Conservation (phyloP, 2,329 filamentous ascomycete genomes). For the Orbilia quercus region DNA sequence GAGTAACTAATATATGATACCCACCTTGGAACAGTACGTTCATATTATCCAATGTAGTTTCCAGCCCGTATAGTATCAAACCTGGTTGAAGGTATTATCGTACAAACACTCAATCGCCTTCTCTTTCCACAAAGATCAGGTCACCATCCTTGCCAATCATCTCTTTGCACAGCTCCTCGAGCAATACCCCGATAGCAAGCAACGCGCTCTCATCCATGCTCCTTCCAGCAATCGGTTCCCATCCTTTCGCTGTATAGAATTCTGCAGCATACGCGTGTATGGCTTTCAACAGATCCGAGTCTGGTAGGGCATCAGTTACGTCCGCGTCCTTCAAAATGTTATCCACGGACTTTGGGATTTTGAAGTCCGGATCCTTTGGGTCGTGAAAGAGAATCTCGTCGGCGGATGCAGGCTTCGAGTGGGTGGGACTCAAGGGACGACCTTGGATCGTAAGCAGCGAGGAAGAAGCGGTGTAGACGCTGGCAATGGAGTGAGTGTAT, state of each 20-base stretch:
- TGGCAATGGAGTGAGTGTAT: constrained; percentile 26
- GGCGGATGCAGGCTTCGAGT: constrained; percentile 36
- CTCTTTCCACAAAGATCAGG: constrained; percentile 75
- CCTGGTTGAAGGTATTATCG: too few relatives aligned
- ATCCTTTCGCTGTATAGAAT: constrained; percentile 69
- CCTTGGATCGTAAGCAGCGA: constrained; percentile 27
- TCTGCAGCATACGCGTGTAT: constrained; percentile 76
- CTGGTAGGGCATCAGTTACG: constrained; percentile 68
- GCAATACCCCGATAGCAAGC: constrained; percentile 77
- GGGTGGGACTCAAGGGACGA: constrained; percentile 20
- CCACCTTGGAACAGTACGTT: constrained; percentile 13
- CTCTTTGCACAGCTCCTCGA: constrained; percentile 76
- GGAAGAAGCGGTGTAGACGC: constrained; percentile 45
- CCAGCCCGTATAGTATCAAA: neutral
- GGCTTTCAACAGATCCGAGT: constrained; percentile 75
- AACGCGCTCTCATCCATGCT: constrained; percentile 83
- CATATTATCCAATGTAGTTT: neutral
- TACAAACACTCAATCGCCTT: constrained; percentile 56
- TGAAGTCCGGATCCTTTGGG: constrained; percentile 19
- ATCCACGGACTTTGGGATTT: constrained; percentile 24
- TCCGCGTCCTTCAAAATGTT: constrained; percentile 21
- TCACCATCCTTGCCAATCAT: constrained; percentile 74
- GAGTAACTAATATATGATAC: constrained; percentile 35
- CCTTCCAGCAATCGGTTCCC: constrained; percentile 63
- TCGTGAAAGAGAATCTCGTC: constrained; percentile 53